Base-by-base conservation (phyloP, 495 filamentous ascomycete genomes). In the Aspergillus diversus region DNA sequence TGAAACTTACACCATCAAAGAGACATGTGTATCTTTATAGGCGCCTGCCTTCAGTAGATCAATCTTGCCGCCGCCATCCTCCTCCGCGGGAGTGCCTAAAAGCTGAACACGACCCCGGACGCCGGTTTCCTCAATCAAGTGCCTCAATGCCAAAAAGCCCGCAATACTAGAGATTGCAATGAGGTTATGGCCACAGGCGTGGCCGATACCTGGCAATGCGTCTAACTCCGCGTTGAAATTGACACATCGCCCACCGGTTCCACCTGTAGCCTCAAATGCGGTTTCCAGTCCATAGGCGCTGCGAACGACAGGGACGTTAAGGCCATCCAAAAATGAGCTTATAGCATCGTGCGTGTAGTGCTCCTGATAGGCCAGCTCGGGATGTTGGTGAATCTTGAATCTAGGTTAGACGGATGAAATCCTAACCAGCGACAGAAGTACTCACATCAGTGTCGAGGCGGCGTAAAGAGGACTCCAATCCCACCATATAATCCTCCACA, bases 71-170 rank as follows among this genome's bases (percentile, higher is more conserved):
- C 85, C 86, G n/a, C 83, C 82, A 11, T 77, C 81, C 77, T 89
- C 87, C 72, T 90, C 87, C 0, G 83, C 87, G 1, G 87, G 87
- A 0, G 85, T 88, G 27, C 87, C 87, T 27, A 89, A 80, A 33
- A 89, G 66, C 33, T 83, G 67, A 0, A 86, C 80, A 56, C 81
- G 83, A 7, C 87, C 87, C 1, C 66, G 60, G 2, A 86, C 64
- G 2, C 63, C 57, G 39, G 76, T 70, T 39, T 68, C 47, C 37
- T 68, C 66, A 0, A 74, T 11, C 7, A n/a, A 11, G 11, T 43
- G 12, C 9, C 12, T 79, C 2, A 82, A 73, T 16, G 81, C 83
- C 7, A 90, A 69, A 9, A 78, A 85, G 2, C 71, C 84, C 0
- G 82, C 79, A 5, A 88, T 63, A 0, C 84, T 84, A 6, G 78